Percentiles rank a stretch among this genome's conserved stretches.
Evolutionary conservation across 73 alveolate species (phyloP).

Genomic region (Paramecium caudatum): DNA sequence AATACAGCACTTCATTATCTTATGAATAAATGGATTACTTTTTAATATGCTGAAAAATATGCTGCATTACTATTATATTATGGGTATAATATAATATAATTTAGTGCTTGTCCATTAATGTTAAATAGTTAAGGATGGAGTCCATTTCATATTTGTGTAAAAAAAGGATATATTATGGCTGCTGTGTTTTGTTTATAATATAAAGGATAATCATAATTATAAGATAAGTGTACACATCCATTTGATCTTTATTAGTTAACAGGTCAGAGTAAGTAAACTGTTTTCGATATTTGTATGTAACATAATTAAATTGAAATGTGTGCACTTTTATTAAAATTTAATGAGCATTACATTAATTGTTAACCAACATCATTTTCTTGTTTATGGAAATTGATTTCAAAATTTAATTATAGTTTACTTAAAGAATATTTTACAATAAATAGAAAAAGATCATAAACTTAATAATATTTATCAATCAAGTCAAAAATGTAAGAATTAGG

Average conservation of each 20-base stretch:
- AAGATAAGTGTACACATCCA: slow-evolving; percentile 20
- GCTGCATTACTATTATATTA: slow-evolving; percentile 32
- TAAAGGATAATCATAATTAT: slow-evolving; percentile 7
- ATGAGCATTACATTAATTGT: neutral
- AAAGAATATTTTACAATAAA: neutral
- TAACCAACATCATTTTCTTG: slow-evolving; percentile 9
- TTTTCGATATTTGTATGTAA: slow-evolving; percentile 41
- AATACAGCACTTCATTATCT: slow-evolving; percentile 32
- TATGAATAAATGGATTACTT: slow-evolving; percentile 20
- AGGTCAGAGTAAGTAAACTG: neutral
- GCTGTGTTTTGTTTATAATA: neutral
- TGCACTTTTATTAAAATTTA: neutral
- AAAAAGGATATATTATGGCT: slow-evolving; percentile 11
- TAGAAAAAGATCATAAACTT: neutral
- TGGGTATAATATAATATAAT: neutral
- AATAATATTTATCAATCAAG: no score
- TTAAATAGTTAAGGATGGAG: neutral
- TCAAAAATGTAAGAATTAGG: neutral
- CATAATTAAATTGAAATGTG: slow-evolving; percentile 15
- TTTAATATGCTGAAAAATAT: slow-evolving; percentile 13
- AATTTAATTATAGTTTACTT: neutral
- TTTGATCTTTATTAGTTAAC: neutral
- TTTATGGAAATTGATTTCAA: neutral
- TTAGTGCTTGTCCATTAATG: slow-evolving; percentile 35
- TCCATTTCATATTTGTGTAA: slow-evolving; percentile 34